Conservation (phyloP, 805 yeast species). For the Candida lessepsii region DNA sequence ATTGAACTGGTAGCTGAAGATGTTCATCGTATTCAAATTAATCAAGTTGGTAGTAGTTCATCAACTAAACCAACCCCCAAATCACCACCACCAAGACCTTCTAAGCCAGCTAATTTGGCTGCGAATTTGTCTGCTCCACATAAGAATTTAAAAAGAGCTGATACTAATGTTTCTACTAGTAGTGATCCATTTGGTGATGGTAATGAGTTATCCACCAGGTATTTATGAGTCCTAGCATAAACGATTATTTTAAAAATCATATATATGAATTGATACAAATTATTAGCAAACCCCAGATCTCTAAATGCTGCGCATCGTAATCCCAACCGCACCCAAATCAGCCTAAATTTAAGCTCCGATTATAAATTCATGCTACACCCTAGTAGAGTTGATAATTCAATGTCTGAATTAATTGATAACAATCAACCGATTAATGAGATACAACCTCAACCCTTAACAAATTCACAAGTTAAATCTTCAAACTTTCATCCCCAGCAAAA, state of each 20-base stretch:
- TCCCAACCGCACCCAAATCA: background rate
- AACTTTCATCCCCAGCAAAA: background rate
- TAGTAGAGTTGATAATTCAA: background rate
- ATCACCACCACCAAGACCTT: constrained; percentile 31
- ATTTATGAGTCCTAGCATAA: background rate
- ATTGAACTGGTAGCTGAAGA: constrained; percentile 19
- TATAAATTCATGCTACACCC: background rate
- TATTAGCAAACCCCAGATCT: too few relatives aligned
- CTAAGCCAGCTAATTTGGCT: constrained; percentile 19
- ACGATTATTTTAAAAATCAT: too few relatives aligned
- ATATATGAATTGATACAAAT: too few relatives aligned
- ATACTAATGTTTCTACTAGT: constrained; percentile 25
- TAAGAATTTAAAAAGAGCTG: constrained; percentile 19
- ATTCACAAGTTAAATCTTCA: too few relatives aligned
- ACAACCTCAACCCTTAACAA: too few relatives aligned
- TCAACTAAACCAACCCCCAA: constrained; percentile 7
- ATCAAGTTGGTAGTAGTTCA: constrained; percentile 6
- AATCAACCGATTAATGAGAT: too few relatives aligned
- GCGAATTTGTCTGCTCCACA: constrained; percentile 12
- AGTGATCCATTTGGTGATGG: constrained; percentile 43
- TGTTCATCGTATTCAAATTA: constrained; percentile 12
- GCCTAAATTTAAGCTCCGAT: background rate
- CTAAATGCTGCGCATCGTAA: background rate
- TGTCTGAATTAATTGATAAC: background rate
- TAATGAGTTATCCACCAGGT: constrained; percentile 18